Evolutionary conservation across 2,329 filamentous ascomycete genomes (phyloP).

Genomic region (Xylariaceae sp.): DNA sequence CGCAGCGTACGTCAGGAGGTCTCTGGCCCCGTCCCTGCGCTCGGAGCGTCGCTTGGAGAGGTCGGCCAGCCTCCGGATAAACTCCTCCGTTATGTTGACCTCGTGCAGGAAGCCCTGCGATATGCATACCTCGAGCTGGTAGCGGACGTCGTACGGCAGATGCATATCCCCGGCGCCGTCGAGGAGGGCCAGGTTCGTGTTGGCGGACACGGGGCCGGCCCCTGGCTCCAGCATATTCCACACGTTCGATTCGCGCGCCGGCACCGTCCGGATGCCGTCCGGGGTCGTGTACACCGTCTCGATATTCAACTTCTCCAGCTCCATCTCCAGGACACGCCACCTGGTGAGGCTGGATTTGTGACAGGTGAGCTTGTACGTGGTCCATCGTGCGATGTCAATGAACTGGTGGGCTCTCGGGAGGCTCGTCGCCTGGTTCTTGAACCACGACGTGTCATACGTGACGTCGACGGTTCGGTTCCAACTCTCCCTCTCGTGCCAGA

Average conservation of each 20-base stretch:
- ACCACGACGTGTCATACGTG: constrained; percentile 25
- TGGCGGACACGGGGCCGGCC: constrained; percentile 5
- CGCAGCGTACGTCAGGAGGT: constrained; percentile 66
- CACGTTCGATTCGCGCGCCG: constrained; percentile 26
- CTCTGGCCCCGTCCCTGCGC: constrained; percentile 43
- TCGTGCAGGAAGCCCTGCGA: constrained; percentile 72
- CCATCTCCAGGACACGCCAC: constrained; percentile 38
- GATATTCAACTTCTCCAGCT: constrained; percentile 69
- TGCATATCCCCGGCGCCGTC: constrained; percentile 28
- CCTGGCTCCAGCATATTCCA: constrained; percentile 34
- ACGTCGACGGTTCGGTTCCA: constrained; percentile 46
- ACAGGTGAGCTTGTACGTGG: constrained; percentile 43
- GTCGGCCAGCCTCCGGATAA: constrained; percentile 53
- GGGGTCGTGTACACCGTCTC: constrained; percentile 31
- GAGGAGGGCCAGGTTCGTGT: constrained; percentile 23
- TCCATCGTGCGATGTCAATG: constrained; percentile 51
- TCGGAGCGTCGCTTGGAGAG: constrained; percentile 25
- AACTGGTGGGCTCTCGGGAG: constrained; percentile 30
- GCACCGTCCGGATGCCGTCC: constrained; percentile 32
- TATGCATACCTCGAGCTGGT: constrained; percentile 91
- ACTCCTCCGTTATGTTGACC: constrained; percentile 59
- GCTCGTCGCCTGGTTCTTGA: constrained; percentile 29
- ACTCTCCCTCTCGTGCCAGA: constrained; percentile 34
- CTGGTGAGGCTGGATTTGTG: constrained; percentile 17
- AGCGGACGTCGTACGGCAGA: constrained; percentile 67